Conservation (phyloP, 129 eudicot genomes). For the Scalesia atractyloides region DNA sequence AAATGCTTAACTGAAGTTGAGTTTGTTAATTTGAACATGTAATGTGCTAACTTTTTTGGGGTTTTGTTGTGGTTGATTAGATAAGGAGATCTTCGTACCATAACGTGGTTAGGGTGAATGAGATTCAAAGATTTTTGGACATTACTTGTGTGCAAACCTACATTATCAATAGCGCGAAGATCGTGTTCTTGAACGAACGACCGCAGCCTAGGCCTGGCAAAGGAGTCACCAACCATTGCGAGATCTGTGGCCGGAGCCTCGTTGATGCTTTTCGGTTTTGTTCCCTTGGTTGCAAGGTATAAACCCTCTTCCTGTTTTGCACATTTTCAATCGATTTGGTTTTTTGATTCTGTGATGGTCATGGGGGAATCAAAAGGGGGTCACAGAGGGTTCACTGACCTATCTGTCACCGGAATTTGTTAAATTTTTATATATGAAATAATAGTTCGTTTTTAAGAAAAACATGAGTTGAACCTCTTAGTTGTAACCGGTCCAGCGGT, state of each 20-base stretch:
- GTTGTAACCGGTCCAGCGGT: too few relatives aligned
- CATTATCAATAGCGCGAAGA: constrained; percentile 60
- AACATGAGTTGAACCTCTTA: too few relatives aligned
- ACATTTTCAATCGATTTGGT: not conserved
- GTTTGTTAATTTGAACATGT: not conserved
- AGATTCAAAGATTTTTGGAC: constrained; percentile 54
- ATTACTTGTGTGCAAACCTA: constrained; percentile 63
- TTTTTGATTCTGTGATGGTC: not conserved
- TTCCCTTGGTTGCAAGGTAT: constrained; percentile 71
- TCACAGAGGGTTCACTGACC: too few relatives aligned
- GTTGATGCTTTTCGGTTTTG: constrained; percentile 56
- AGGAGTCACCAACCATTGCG: constrained; percentile 53
- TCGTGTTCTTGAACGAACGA: constrained; percentile 57
- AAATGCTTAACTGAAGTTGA: not conserved
- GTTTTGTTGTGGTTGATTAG: constrained; percentile 25
- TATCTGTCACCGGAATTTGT: too few relatives aligned
- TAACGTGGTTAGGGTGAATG: constrained; percentile 66
- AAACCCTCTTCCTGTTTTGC: not conserved
- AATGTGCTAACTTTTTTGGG: constrained; percentile 13
- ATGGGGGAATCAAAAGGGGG: too few relatives aligned
- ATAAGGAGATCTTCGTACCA: constrained; percentile 55
- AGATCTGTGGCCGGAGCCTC: constrained; percentile 55
- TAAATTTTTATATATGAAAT: too few relatives aligned
- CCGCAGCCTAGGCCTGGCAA: constrained; percentile 61
- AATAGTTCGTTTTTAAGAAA: too few relatives aligned